Evolutionary conservation across 345 rosid genomes (phyloP).

Genomic region (Citrus trifoliata): DNA sequence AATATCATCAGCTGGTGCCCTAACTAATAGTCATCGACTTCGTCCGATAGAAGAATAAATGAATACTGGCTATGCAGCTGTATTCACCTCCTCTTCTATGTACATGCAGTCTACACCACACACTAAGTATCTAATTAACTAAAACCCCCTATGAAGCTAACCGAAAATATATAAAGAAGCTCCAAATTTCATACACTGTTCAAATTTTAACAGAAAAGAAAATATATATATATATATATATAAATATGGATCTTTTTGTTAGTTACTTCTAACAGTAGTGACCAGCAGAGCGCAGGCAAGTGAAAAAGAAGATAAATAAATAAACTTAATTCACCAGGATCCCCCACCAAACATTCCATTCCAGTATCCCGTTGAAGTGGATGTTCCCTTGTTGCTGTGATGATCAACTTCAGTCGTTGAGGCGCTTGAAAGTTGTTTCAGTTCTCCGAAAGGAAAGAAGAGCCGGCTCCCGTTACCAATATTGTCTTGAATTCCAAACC

Average conservation of each 20-base stretch:
- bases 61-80: conserved; percentile 14
- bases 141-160: conserved; percentile 20
- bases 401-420: conserved; percentile 29
- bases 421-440: conserved; percentile 30
- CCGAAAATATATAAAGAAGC: conserved; percentile 12
- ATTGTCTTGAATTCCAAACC: conserved; percentile 31
- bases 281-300: conserved; percentile 17
- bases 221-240: not conserved
- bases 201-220: not conserved
- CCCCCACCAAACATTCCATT: conserved; percentile 44
- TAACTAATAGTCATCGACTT: not conserved
- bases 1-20: not conserved
- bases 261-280: conserved; percentile 17
- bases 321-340: conserved; percentile 26
- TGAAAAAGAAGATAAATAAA: too few relatives aligned
- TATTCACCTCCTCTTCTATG: conserved; percentile 24
- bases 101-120: conserved; percentile 3
- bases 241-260: conserved; percentile 23
- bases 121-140: conserved; percentile 7
- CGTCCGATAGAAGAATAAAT: conserved; percentile 19
- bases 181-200: conserved; percentile 16
- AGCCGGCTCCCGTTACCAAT: conserved; percentile 27
- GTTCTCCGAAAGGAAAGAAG: conserved; percentile 45
- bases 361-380: conserved; percentile 43
- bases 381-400: conserved; percentile 34